Evolutionary conservation across 352 stramenopile species (phyloP).

Genomic region (Globisporangium abappressorium): DNA sequence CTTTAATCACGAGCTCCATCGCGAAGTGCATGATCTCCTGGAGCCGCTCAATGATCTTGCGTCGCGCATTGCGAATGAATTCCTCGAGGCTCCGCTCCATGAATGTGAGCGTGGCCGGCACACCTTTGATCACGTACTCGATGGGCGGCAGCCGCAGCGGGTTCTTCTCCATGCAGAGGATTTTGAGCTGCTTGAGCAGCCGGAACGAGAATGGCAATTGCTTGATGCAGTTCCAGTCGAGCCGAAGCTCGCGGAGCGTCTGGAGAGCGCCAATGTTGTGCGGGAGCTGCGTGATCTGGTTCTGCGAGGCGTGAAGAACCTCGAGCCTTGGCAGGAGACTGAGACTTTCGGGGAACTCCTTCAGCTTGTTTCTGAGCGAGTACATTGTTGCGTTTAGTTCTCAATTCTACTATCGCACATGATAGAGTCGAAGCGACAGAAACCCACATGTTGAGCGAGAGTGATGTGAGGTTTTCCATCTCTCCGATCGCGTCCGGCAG

Average conservation of each 20-base stretch:
- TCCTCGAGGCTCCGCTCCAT: conserved; percentile 52
- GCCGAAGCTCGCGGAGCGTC: conserved; percentile 39
- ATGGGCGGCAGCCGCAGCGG: conserved; percentile 44
- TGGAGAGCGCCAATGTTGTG: conserved; percentile 48
- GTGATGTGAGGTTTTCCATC: conserved; percentile 34
- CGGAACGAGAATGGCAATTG: conserved; percentile 69
- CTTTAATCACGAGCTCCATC: conserved; percentile 19
- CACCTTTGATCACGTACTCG: conserved; percentile 47
- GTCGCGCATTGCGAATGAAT: conserved; percentile 42
- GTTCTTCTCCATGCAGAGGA: conserved; percentile 63
- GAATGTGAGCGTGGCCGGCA: conserved; percentile 41
- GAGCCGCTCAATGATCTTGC: conserved; percentile 47
- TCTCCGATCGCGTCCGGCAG: conserved; percentile 40
- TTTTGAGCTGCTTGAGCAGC: conserved; percentile 26
- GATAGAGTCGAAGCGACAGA: not conserved
- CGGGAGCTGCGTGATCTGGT: conserved; percentile 38
- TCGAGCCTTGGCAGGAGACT: conserved; percentile 31
- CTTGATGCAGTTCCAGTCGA: conserved; percentile 65
- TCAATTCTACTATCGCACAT: not conserved
- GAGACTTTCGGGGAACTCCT: conserved; percentile 40
- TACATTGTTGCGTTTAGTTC: not conserved
- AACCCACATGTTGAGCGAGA: conserved; percentile 46
- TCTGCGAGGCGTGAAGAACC: conserved; percentile 44
- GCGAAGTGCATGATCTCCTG: conserved; percentile 39
- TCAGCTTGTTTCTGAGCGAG: conserved; percentile 33